A percentile compares a stretch with the other conserved stretches of the same genome.
Evolutionary conservation across 495 filamentous ascomycete species (phyloP).

Genomic region (Daldinia vernicosa): DNA sequence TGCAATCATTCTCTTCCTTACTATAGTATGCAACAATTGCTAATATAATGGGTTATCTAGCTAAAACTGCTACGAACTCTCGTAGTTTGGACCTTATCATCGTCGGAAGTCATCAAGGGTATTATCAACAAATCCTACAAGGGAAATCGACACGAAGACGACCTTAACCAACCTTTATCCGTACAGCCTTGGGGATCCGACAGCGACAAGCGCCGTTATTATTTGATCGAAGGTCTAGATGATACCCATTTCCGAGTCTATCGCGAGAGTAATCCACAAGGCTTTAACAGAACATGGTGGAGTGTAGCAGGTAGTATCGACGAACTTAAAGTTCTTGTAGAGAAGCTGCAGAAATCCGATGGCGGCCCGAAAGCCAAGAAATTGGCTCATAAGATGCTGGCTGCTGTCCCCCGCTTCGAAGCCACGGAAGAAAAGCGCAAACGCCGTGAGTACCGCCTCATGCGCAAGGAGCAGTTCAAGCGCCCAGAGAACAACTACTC

Average conservation of each 20-base stretch:
- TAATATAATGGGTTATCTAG: conserved; percentile 53
- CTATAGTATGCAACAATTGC: conserved; percentile 7
- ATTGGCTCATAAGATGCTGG: conserved; percentile 78
- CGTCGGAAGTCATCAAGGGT: conserved; percentile 81
- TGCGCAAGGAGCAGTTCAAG: conserved; percentile 85
- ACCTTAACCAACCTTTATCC: conserved; percentile 90
- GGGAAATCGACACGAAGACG: conserved; percentile 85
- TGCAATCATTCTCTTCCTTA: not conserved
- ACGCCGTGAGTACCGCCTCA: conserved; percentile 88
- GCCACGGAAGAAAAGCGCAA: conserved; percentile 95
- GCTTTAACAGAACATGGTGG: conserved; percentile 85
- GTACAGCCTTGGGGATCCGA: conserved; percentile 96
- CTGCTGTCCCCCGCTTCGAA: conserved; percentile 91
- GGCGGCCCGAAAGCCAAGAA: conserved; percentile 79
- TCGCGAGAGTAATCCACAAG: conserved; percentile 85
- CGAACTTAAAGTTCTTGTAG: conserved; percentile 76
- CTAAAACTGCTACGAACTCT: conserved; percentile 83
- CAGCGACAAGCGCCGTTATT: conserved; percentile 89
- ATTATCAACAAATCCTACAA: conserved; percentile 92
- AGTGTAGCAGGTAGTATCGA: conserved; percentile 90
- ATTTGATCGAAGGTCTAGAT: conserved; percentile 91
- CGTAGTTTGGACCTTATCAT: conserved; percentile 88
- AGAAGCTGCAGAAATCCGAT: conserved; percentile 77
- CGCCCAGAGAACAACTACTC: conserved; percentile 91
- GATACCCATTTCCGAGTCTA: conserved; percentile 96